These are phyloP conservation scores for Mycena amicta DNA, from an alignment of 768 basidiomycete species.

Conservation along the genomic window DNA sequence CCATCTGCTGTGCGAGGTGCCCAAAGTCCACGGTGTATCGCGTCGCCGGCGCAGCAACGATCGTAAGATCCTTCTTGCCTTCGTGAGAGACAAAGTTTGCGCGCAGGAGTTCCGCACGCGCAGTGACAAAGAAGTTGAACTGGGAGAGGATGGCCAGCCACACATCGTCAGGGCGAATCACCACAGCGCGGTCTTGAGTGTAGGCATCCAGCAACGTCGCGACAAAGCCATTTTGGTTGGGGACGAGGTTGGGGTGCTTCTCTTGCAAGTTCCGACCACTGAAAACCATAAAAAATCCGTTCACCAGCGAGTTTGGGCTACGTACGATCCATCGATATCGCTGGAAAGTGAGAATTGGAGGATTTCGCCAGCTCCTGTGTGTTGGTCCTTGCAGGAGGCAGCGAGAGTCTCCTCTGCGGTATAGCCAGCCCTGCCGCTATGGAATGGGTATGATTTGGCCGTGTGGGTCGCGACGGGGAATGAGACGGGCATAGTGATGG, in stretches of 20 bases:
- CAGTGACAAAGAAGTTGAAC: conserved; percentile 42
- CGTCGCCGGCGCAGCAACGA: too few species aligned
- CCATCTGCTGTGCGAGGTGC: conserved; percentile 27
- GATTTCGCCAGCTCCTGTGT: neutral
- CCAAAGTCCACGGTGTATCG: conserved; percentile 22
- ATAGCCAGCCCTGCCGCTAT: neutral
- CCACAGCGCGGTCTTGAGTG: conserved; percentile 38
- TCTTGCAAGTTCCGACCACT: neutral
- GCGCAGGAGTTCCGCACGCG: conserved; percentile 34
- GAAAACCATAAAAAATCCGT: neutral
- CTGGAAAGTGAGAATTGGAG: too few species aligned
- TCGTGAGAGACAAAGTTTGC: conserved; percentile 31
- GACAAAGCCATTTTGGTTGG: conserved; percentile 2
- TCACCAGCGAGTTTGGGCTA: neutral
- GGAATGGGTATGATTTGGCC: neutral
- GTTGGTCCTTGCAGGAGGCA: conserved; percentile 1
- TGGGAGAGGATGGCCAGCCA: conserved; percentile 47
- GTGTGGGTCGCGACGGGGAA: conserved; percentile 8
- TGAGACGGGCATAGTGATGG: conserved; percentile 14
- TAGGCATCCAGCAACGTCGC: conserved; percentile 27
- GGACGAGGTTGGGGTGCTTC: neutral
- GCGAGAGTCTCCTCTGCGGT: neutral
- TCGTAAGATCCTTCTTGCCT: conserved; percentile 24
- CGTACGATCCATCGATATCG: too few species aligned
- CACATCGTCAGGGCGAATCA: conserved; percentile 52